phyloP scores from a whole-genome alignment of 306 rosid species.

The Delonix regia region DNA sequence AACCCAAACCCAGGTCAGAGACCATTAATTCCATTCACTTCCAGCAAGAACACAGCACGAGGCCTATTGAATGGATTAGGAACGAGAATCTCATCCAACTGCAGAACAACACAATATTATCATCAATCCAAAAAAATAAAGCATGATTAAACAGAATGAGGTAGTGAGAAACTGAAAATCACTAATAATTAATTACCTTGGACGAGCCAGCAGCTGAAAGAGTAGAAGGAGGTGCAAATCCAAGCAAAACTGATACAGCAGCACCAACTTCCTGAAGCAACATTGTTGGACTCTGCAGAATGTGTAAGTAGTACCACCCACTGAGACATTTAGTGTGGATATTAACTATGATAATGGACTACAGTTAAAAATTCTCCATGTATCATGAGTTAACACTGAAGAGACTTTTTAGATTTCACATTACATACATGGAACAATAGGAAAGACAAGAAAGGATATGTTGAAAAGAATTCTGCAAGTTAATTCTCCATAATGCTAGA shows the following conservation, averaged over 20 bases:
- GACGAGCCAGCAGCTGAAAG: slow-evolving; percentile 77
- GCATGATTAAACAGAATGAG: slow-evolving; percentile 19
- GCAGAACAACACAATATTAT: slow-evolving; percentile 41
- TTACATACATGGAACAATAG: not conserved
- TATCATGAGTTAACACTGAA: not conserved
- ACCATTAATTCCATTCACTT: slow-evolving; percentile 79
- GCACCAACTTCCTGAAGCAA: slow-evolving; percentile 73
- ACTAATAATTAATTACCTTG: slow-evolving; percentile 59
- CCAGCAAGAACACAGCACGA: slow-evolving; percentile 76
- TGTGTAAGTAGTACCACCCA: slow-evolving; percentile 29
- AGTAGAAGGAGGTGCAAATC: slow-evolving; percentile 73
- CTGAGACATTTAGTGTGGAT: slow-evolving; percentile 28
- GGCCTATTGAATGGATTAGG: slow-evolving; percentile 98
- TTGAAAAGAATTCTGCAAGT: not conserved
- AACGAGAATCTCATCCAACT: slow-evolving; percentile 78
- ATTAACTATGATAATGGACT: slow-evolving; percentile 9
- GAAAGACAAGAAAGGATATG: not conserved
- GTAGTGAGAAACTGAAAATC: slow-evolving; percentile 6
- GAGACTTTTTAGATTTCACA: not conserved
- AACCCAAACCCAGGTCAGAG: slow-evolving; percentile 34
- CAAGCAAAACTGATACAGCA: slow-evolving; percentile 84
- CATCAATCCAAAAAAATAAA: slow-evolving; percentile 34
- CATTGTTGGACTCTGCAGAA: slow-evolving; percentile 64
- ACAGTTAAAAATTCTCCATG: not conserved
- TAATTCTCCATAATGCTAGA: not conserved